These are phyloP conservation scores for Blastobotrys malaysiensis DNA, from an alignment of 1,139 yeast genomes.

Conservation along the genomic window DNA sequence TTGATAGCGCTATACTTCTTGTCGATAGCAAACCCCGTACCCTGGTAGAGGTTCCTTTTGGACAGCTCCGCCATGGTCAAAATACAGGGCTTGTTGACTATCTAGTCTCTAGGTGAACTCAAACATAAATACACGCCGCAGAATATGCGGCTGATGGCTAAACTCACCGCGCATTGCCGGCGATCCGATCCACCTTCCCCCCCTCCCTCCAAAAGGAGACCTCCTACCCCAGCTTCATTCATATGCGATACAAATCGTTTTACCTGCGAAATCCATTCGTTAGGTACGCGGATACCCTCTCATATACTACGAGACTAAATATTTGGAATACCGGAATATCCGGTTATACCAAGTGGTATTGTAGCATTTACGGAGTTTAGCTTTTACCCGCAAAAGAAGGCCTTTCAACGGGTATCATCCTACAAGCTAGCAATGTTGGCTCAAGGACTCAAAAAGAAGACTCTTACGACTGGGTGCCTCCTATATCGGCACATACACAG, in stretches of 20 bases:
- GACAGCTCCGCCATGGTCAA: conserved; percentile 5
- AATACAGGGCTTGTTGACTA: conserved; percentile 1
- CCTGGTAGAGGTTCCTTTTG: conserved; percentile 17
- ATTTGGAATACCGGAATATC: too few species aligned
- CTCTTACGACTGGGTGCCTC: background rate
- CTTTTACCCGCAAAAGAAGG: too few species aligned
- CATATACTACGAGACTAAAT: too few species aligned
- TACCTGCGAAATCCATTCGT: too few species aligned
- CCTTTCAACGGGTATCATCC: too few species aligned
- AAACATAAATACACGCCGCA: background rate
- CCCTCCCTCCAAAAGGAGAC: too few species aligned
- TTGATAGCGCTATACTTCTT: conserved; percentile 53
- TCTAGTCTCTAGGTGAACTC: background rate
- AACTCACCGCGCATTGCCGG: background rate
- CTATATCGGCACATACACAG: background rate
- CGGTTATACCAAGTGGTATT: too few species aligned
- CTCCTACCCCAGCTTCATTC: background rate
- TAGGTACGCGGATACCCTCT: too few species aligned
- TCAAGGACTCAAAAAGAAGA: background rate
- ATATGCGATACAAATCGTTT: background rate
- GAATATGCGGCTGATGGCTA: background rate
- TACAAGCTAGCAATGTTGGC: background rate
- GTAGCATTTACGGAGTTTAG: too few species aligned
- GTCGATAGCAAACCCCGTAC: conserved; percentile 52
- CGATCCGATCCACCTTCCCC: too few species aligned